Evolutionary conservation across 495 filamentous ascomycete genomes (phyloP).

Genomic region (Penicillium lividum): DNA sequence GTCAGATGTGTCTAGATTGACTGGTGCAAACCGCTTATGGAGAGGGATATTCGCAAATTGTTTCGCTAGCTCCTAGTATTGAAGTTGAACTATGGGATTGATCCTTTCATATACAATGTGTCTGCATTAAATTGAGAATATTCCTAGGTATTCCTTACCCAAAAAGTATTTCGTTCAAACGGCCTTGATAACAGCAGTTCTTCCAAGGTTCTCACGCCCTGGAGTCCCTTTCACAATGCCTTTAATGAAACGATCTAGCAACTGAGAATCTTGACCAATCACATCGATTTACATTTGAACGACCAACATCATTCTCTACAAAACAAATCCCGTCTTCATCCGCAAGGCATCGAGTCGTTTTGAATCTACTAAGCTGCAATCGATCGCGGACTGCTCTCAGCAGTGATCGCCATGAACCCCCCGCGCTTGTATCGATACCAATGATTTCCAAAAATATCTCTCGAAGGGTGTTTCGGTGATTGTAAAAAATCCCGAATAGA

Average conservation of each 20-base stretch:
- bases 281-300: no score
- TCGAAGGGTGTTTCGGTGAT: neutral
- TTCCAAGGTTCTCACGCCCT: no score
- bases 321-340: no score
- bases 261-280: no score
- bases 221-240: no score
- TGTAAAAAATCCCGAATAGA: neutral
- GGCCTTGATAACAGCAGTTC: no score
- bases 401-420: neutral
- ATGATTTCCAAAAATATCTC: neutral
- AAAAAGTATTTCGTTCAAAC: no score
- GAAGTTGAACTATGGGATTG: neutral
- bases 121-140: no score
- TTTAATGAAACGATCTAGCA: no score
- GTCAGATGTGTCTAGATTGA: conserved; percentile 23
- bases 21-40: conserved; percentile 9
- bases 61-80: conserved; percentile 2
- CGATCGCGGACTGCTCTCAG: neutral
- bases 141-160: no score
- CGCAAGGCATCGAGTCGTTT: no score
- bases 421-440: neutral
- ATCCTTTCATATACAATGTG: neutral
- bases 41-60: neutral
- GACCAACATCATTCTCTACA: no score
- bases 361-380: neutral